Evolutionary conservation across 768 basidiomycete species (phyloP).

Genomic region (Russula sp.): DNA sequence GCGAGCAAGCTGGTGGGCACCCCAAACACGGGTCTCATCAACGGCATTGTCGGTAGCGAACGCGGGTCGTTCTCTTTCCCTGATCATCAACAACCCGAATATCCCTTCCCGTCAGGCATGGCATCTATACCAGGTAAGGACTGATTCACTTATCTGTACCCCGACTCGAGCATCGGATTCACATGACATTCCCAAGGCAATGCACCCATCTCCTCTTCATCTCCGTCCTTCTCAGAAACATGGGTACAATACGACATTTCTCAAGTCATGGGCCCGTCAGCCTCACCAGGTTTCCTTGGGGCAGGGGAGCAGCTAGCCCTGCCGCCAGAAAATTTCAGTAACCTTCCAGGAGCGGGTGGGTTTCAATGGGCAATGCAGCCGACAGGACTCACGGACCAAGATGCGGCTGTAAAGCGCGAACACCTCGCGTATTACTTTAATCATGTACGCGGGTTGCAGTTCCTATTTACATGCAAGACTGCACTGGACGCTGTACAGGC

Average conservation of each 20-base stretch:
- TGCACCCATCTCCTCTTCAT: conserved; percentile 15
- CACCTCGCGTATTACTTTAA: conserved; percentile 70
- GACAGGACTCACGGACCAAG: conserved; percentile 24
- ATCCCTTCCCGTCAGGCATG: conserved; percentile 28
- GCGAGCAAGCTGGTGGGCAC: conserved; percentile 20
- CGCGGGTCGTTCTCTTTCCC: conserved; percentile 23
- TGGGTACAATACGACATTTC: conserved; percentile 18
- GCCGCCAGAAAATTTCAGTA: conserved; percentile 24
- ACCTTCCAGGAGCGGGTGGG: conserved; percentile 18
- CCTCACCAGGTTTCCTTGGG: conserved; percentile 14
- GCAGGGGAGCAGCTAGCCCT: conserved; percentile 7
- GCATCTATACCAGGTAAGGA: conserved; percentile 25
- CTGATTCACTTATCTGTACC: conserved; percentile 15
- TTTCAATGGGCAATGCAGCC: conserved; percentile 26
- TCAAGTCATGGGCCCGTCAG: conserved; percentile 5
- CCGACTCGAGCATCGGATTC: not conserved
- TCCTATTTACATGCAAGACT: conserved; percentile 58
- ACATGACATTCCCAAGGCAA: conserved; percentile 20
- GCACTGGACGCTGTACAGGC: conserved; percentile 63
- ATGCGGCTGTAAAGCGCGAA: conserved; percentile 23
- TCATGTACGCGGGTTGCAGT: conserved; percentile 63
- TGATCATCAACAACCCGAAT: conserved; percentile 19
- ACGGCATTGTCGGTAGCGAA: conserved; percentile 13
- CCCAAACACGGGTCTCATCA: not conserved
- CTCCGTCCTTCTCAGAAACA: conserved; percentile 16